Base-by-base conservation (phyloP, 805 yeast species). In the Wickerhamiella spandovensis region DNA sequence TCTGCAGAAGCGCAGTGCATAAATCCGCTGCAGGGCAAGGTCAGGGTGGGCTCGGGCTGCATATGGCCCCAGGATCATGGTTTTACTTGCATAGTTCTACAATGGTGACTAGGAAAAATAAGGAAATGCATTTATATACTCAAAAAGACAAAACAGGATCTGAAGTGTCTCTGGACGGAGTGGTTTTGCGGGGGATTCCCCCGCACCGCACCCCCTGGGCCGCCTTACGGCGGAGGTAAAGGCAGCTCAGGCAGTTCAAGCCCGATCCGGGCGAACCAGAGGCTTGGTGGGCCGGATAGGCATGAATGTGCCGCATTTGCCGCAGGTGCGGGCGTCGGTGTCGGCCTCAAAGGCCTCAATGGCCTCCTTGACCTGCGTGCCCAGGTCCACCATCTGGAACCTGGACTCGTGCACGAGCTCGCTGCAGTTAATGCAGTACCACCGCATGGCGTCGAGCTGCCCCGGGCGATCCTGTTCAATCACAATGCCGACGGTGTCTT, bases 391-490 rank as follows among this genome's bases (percentile, higher is more conserved):
- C 65, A 90, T 83, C 58, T 82, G 79, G 63, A 89, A 86, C 50
- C 74, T 78, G 21, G 70, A 72, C 64, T 86, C 89, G 61, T 80
- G 77, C 1, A 84, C 81, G 12, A 81, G 68, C 37, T 75, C 75
- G 50, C 67, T 67, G 67, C 97, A 89, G 15, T 71, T 70, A 7
- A 76, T 66, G 60, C 97, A 89, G 62, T 89, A 89, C 96, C 96
- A 89, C 58, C 96, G 73, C 59, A 88, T 70, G 54, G 76, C 76
- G 63, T 89, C 97, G 52, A 76, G 72, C 1, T 77, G 85, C 47
- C 68, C 69, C 0, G 95, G 95, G 57, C 97, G 73, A 62, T 87
- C 95, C 66, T 89, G 96, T 61, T 89, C 97, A 17, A 89, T 83
- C 1, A 89, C 97, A 43, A 89, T 70, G 0, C 97, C 97, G 17